A percentile compares a stretch with the other conserved stretches of the same genome.
Evolutionary conservation across 306 rosid genomes (phyloP).

Genomic region (Lablab purpureus): DNA sequence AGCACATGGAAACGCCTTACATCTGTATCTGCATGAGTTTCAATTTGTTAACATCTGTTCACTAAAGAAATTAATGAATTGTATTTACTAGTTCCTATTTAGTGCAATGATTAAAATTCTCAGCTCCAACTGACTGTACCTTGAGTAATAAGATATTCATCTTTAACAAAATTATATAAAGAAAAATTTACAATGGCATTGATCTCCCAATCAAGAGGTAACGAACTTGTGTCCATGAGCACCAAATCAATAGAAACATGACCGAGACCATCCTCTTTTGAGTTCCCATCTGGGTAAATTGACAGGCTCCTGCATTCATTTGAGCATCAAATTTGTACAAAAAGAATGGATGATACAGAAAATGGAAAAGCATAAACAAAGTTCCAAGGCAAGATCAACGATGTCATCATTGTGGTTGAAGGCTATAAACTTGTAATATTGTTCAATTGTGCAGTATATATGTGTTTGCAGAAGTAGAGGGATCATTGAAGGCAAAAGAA

Average conservation of each 20-base stretch:
- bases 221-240: neutral
- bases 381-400: too few relatives aligned
- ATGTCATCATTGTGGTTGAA: too few relatives aligned
- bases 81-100: too few relatives aligned
- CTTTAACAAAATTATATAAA: constrained; percentile 32
- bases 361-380: too few relatives aligned
- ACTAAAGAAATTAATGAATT: too few relatives aligned
- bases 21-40: constrained; percentile 42
- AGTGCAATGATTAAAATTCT: too few relatives aligned
- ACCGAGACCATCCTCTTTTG: constrained; percentile 40
- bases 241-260: constrained; percentile 53
- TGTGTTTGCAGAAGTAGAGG: neutral
- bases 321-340: too few relatives aligned
- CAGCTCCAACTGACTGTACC: constrained; percentile 40
- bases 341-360: too few relatives aligned
- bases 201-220: constrained; percentile 51
- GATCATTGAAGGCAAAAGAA: neutral
- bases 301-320: constrained; percentile 35
- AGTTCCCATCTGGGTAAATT: constrained; percentile 51
- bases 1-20: constrained; percentile 40
- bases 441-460: too few relatives aligned
- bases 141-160: constrained; percentile 45
- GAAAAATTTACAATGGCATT: constrained; percentile 54
- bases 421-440: too few relatives aligned
- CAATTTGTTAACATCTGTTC: neutral